These are phyloP conservation scores for Aspergillus affinis DNA, from an alignment of 495 filamentous ascomycete genomes.

Conservation along the genomic window DNA sequence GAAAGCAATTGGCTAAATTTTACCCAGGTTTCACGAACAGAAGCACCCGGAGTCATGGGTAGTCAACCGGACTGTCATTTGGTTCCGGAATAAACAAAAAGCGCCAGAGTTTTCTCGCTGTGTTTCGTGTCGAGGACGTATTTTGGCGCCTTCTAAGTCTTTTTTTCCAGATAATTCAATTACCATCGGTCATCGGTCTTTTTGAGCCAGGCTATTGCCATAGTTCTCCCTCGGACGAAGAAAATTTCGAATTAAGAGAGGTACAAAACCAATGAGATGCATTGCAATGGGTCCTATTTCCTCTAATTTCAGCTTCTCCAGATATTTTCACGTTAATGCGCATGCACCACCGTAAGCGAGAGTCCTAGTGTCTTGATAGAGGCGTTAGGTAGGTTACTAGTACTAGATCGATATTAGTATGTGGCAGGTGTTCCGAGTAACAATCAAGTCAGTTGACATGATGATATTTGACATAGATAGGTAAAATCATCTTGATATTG, in stretches of 20 bases:
- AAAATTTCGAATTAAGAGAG: neutral
- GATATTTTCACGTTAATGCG: neutral
- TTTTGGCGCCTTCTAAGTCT: too few species aligned
- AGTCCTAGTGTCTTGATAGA: neutral
- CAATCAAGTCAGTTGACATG: neutral
- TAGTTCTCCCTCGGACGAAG: neutral
- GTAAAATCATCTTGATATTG: neutral
- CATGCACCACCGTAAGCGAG: neutral
- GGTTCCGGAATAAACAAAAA: neutral
- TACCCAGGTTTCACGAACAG: neutral
- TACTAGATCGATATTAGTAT: neutral
- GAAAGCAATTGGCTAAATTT: neutral
- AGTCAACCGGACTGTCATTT: neutral
- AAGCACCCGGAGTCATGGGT: neutral
- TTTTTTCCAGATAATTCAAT: neutral
- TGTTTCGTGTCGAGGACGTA: too few species aligned
- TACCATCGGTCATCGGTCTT: too few species aligned
- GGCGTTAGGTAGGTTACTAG: neutral
- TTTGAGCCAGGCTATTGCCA: too few species aligned
- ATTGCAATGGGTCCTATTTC: neutral
- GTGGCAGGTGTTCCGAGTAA: neutral
- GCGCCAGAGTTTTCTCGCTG: too few species aligned
- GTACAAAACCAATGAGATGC: neutral
- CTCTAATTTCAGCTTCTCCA: neutral
- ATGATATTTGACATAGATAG: neutral